Evolutionary conservation across 768 basidiomycete species (phyloP).

Genomic region (Rhodotorula kratochvilovae): DNA sequence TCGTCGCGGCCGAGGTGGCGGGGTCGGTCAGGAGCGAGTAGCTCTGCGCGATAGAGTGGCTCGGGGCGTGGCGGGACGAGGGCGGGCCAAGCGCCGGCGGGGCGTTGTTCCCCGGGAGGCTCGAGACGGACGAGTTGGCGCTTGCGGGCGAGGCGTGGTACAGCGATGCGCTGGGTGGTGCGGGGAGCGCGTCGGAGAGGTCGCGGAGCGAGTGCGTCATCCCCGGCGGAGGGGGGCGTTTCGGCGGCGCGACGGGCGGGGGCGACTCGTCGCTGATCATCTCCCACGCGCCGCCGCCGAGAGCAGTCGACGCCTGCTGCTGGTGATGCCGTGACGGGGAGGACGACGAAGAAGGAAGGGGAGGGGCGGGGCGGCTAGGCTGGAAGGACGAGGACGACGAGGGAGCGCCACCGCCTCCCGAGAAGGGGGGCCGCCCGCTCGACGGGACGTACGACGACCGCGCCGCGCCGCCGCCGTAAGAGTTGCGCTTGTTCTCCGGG

Average conservation of each 20-base stretch:
- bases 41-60: slow-evolving; percentile 10
- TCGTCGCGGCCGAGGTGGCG: slow-evolving; percentile 36
- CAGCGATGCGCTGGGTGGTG: background rate
- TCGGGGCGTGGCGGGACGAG: background rate
- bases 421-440: slow-evolving; percentile 23
- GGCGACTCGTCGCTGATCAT: slow-evolving; percentile 1
- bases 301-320: background rate
- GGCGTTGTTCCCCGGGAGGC: background rate
- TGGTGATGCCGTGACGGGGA: background rate
- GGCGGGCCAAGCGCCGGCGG: background rate
- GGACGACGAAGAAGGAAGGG: background rate
- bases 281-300: background rate
- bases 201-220: slow-evolving; percentile 8
- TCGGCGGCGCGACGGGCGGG: background rate
- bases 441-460: slow-evolving; percentile 24
- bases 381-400: slow-evolving; percentile 1
- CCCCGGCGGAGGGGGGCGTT: background rate
- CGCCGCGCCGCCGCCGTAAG: slow-evolving; percentile 15
- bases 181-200: background rate
- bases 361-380: slow-evolving; percentile 3
- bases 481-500: background rate
- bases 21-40: slow-evolving; percentile 39
- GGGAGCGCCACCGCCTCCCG: background rate
- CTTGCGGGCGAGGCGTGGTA: background rate
- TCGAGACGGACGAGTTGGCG: background rate